Base-by-base conservation (phyloP, 2,329 filamentous ascomycete genomes). In the Fonsecaea monophora region DNA sequence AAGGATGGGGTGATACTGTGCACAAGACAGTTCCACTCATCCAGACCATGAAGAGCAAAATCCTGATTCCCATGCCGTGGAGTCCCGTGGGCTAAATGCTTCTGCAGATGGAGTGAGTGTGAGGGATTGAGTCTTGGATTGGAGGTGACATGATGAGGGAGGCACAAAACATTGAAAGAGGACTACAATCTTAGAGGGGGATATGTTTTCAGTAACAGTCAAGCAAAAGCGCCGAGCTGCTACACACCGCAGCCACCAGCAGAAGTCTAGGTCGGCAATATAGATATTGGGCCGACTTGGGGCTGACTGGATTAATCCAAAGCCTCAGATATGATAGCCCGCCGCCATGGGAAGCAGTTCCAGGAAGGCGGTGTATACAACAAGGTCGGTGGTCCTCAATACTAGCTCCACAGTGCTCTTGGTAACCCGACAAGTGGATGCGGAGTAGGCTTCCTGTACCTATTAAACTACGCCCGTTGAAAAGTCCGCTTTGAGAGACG, bases 21-120 rank as follows among this genome's bases (percentile, higher is more conserved):
- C 95, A 99, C 84, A 97, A 96, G 86, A 99, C 95, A 1, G 95
- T 99, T 55, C 95, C 95, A 37, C 85, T 99, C 70, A 99, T 99
- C 74, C 94, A 97, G 82, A 89, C 84, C 66, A 99, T 99, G 95
- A 92, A 95, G 86, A 96, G 92, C 76, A 87, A 92, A 74, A 93
- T 99, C 74, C 79, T 99, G 76, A 89, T 98, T 68, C 92, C 95
- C 12, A 94, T 97, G 90, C 91, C 93, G 8, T 99, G 95, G 95
- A 97, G 92, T 69, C 94, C 95, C 3, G 92, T 97, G 68, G 90
- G 90, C 70, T 97, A 85, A 70, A 60, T 32, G 12, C 10, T n/a
- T 53, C 25, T 42, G 45, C 10, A 40, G 9, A 15, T 0, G 53
- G 35, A 34, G 50, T 34, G 32, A 54, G 21, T 30, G 53, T 55